Evolutionary conservation across 768 basidiomycete genomes (phyloP), one percentile per base, ranked within the genome.

Genomic region (Filobasidium wieringae): DNA sequence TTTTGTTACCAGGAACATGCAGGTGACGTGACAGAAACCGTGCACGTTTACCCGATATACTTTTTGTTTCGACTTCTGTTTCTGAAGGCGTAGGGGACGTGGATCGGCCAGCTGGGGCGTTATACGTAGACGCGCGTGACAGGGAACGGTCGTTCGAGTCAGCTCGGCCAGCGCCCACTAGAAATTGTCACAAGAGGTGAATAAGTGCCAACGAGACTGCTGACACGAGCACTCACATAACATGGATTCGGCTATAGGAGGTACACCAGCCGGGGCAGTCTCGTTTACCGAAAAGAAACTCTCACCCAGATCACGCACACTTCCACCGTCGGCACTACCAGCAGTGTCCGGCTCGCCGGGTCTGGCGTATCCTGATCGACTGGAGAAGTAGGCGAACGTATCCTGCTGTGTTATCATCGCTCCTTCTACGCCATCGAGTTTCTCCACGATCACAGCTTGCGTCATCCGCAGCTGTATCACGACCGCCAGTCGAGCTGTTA

Each of bases 391-490:
- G 4, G 80, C 76, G 71, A 92, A 93, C 7, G 89, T 79, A 27
- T 89, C 88, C 15, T 89, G 77, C 81, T 89, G 91, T 57, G 82
- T 83, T 17, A 76, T 75, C 61, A 86, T 84, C 0, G 90, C 91
- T 37, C 82, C 81, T 65, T 92, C 88, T 0, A 89, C 79, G 0
- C 95, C 93, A 34, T 90, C 85, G 17, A 86, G 79, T 33, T 84
- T 80, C 74, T 97, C 95, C 17, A 80, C 79, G 50, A 96, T 75
- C 6, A 84, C 82, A 49, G 85, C 82, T 67, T 87, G 84, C 0
- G 90, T 87, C 80, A 93, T 87, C 30, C 90, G 79, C 31, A 96
- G 72, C 72, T 95, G 86, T 43, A 95, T 75, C 19, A 86, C 84
- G 53, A 84, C 79, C 66, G 87, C 87, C 62, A 95, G 86, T 11